Base-by-base conservation (phyloP, 1,284 basidiomycete genomes). In the Fomitopsis betulina region DNA sequence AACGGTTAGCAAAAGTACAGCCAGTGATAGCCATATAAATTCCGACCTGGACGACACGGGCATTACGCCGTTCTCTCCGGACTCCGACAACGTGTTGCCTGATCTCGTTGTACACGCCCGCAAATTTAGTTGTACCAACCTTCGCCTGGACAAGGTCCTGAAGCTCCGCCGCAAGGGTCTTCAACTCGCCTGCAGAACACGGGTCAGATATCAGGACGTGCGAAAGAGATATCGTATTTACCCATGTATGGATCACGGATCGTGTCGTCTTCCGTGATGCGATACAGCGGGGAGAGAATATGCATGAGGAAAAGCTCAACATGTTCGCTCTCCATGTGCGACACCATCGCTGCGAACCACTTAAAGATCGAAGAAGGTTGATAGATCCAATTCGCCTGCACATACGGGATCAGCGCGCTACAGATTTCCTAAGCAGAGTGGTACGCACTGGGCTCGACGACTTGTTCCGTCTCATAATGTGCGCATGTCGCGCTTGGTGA, bases 281-380 rank as follows among this genome's bases (percentile, higher is more conserved):
- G 88, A 71, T 96, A 93, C 1, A 96, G 75, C 0, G 96, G 96
- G 5, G 86, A 87, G 25, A 98, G 77, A 42, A 98, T 88, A 67
- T 97, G 94, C 0, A 88, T 79, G 38, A 97, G 77, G 75, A 91
- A 96, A 12, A 73, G 76, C 61, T 88, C 84, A 0, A 93, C 75
- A 38, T 79, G 73, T 0, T 68, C 61, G 1, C 77, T 65, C 1
- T 86, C 81, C 76, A 98, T 84, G 66, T 85, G 76, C 8, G 89
- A 86, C 4, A 84, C 75, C 83, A 97, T 93, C 0, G 94, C 94
- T 1, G 94, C 96, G 67, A 98, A 97, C 88, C 94, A 96, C n/a
- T 91, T 87, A 49, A 98, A 73, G 54, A 92, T 84, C 0, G 93
- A 86, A 8, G 88, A 73, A 0, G 94, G 89, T 62, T 93, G 91